These are phyloP conservation scores for Dorcoceras hygrometricum DNA, from an alignment of 257 asterid genomes.

Conservation along the genomic window DNA sequence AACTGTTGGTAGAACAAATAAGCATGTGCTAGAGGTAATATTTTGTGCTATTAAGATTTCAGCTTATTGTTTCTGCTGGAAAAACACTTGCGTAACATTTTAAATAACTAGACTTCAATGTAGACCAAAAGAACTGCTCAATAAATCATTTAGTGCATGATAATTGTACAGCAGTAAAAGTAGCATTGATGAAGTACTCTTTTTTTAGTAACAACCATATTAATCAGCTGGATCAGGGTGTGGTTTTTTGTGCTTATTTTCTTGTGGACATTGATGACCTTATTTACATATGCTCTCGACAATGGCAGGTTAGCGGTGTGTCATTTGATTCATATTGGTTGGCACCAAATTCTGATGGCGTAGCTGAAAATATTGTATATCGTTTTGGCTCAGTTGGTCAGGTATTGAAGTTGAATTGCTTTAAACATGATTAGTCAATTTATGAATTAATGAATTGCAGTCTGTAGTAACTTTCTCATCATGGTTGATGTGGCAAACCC, in stretches of 20 bases:
- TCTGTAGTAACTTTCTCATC: not conserved
- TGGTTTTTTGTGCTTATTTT: slow-evolving; percentile 9
- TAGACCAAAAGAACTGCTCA: not conserved
- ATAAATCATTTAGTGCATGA: not conserved
- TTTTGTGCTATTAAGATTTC: too few species aligned
- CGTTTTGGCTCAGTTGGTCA: slow-evolving; percentile 99
- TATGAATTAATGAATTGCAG: not conserved
- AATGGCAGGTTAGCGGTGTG: slow-evolving; percentile 92
- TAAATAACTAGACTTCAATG: not conserved
- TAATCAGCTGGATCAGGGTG: not conserved
- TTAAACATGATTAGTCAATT: not conserved
- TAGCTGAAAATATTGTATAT: slow-evolving; percentile 77
- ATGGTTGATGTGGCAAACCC: not conserved
- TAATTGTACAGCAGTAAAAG: slow-evolving; percentile 8
- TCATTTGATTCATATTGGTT: slow-evolving; percentile 95
- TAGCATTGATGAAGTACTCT: not conserved
- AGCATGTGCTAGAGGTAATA: too few species aligned
- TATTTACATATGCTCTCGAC: slow-evolving; percentile 24
- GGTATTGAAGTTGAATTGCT: slow-evolving; percentile 43
- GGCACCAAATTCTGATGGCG: slow-evolving; percentile 82
- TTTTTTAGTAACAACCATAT: too few species aligned
- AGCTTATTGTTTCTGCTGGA: not conserved
- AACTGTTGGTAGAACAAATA: too few species aligned
- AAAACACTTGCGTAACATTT: not conserved
- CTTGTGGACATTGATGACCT: slow-evolving; percentile 19